Percentiles rank a stretch among this genome's conserved stretches.
Evolutionary conservation across 179 eudicot genomes (phyloP).

Genomic region (Actinidia chinensis): DNA sequence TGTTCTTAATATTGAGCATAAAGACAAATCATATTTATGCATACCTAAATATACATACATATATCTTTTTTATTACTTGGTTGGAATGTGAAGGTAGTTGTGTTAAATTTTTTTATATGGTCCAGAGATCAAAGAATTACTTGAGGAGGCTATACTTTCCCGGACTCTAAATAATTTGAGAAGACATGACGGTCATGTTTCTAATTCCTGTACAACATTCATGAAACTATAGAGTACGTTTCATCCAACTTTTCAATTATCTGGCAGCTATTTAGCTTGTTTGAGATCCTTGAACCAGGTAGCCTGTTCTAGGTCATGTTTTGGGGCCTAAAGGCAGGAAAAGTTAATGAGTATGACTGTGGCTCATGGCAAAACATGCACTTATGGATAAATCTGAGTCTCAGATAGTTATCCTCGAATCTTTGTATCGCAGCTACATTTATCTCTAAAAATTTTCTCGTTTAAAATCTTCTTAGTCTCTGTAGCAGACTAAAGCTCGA

Average conservation of each 20-base stretch:
- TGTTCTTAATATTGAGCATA: background rate
- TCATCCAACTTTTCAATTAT: background rate
- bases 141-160: constrained; percentile 88
- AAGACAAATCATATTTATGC: too few relatives aligned
- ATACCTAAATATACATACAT: too few relatives aligned
- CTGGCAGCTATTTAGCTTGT: background rate
- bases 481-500: background rate
- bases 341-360: background rate
- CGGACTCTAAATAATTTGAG: constrained; percentile 77
- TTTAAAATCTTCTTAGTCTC: background rate
- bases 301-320: background rate
- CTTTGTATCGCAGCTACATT: too few relatives aligned
- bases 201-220: constrained; percentile 69
- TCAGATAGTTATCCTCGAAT: background rate
- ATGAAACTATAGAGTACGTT: constrained; percentile 78
- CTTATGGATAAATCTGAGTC: background rate
- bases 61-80: too few relatives aligned
- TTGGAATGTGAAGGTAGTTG: too few relatives aligned
- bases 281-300: background rate
- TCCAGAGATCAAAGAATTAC: constrained; percentile 80
- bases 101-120: constrained; percentile 19
- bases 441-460: too few relatives aligned
- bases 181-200: constrained; percentile 40
- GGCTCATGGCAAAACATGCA: background rate
- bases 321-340: constrained; percentile 1